Percentiles rank a stretch among this genome's conserved stretches.
phyloP scores from a whole-genome alignment of 257 asterid genomes.

The Rauvolfia tetraphylla region DNA sequence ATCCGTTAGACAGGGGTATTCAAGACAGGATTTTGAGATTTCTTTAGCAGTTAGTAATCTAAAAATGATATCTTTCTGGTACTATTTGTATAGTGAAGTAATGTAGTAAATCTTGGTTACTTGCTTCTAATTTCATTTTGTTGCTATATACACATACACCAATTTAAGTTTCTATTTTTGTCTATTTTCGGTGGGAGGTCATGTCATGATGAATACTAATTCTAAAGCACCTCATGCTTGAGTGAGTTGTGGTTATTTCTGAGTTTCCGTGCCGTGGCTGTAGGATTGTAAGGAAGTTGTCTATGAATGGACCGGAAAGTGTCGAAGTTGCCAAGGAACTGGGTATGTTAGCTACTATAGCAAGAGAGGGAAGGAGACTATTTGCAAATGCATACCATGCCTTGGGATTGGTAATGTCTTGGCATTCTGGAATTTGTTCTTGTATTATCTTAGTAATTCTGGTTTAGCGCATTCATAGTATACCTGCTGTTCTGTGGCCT shows the following conservation, averaged over 20 bases:
- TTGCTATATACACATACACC: neutral
- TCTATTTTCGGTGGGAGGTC: neutral
- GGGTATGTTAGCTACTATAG: constrained; percentile 80
- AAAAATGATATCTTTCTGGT: neutral
- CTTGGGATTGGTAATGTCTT: constrained; percentile 63
- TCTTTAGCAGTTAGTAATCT: neutral
- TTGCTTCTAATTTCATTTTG: neutral
- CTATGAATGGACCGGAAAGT: constrained; percentile 95
- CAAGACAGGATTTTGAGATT: neutral
- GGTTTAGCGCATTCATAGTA: neutral
- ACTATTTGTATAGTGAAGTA: neutral
- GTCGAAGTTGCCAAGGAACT: constrained; percentile 93
- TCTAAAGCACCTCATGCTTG: neutral
- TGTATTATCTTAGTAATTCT: neutral
- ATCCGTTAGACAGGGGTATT: neutral
- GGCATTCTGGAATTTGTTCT: neutral
- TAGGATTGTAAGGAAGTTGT: constrained; percentile 87
- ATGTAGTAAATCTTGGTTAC: neutral
- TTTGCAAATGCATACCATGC: constrained; percentile 96
- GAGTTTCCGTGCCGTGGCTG: neutral
- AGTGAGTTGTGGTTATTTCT: constrained; percentile 4
- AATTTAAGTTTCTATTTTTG: neutral
- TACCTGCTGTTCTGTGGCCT: neutral
- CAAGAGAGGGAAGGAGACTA: constrained; percentile 78
- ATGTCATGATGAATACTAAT: neutral